phyloP scores from a whole-genome alignment of 805 yeast species.

The Saturnispora gosingensis region DNA sequence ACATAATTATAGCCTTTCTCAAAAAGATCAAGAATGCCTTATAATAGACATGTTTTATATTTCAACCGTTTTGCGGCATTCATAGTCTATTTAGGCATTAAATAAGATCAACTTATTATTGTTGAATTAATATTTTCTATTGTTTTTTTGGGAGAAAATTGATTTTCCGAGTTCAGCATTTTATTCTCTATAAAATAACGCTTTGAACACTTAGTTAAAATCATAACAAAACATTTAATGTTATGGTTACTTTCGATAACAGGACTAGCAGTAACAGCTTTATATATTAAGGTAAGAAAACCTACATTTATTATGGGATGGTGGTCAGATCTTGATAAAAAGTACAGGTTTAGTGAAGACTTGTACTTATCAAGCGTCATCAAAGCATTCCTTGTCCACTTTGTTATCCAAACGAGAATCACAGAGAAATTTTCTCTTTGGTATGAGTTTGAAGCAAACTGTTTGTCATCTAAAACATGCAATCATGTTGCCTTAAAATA shows the following conservation, averaged over 20 bases:
- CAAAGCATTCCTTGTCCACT: conserved; percentile 33
- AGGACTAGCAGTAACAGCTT: neutral
- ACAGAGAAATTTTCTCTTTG: conserved; percentile 50
- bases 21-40: no score
- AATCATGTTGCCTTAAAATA: conserved; percentile 54
- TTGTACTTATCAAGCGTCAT: conserved; percentile 39
- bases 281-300: neutral
- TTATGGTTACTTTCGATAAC: neutral
- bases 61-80: no score
- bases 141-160: neutral
- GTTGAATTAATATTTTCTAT: neutral
- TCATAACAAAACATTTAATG: neutral
- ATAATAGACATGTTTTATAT: no score
- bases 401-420: conserved; percentile 26
- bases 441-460: conserved; percentile 60
- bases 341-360: conserved; percentile 42
- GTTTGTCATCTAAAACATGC: conserved; percentile 30
- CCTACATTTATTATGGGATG: neutral
- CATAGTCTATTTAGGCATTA: no score
- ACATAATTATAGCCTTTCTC: no score
- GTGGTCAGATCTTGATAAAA: conserved; percentile 29
- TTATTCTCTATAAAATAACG: neutral
- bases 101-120: neutral
- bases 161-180: neutral
- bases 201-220: neutral